Evolutionary conservation across 2,329 filamentous ascomycete genomes (phyloP).

Genomic region (Nothophoma quercina): DNA sequence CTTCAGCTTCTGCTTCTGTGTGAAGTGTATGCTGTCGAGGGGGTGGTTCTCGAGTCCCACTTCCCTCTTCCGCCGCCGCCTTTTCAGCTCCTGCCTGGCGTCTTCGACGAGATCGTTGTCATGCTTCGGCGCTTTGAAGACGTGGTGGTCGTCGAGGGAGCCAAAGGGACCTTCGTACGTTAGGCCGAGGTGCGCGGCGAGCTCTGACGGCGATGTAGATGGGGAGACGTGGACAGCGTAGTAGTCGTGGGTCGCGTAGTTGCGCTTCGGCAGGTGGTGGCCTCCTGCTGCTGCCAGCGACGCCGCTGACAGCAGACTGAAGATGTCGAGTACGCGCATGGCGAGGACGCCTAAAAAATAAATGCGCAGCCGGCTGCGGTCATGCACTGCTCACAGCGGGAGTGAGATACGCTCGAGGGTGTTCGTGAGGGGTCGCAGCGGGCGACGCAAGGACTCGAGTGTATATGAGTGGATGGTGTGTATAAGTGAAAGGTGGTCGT

Average conservation of each 20-base stretch:
- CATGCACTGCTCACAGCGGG: constrained; percentile 20
- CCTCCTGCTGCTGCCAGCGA: constrained; percentile 37
- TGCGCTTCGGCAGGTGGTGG: constrained; percentile 62
- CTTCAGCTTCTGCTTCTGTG: constrained; percentile 77
- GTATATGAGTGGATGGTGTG: neutral
- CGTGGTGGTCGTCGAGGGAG: constrained; percentile 79
- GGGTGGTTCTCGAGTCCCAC: constrained; percentile 58
- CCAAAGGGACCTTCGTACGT: constrained; percentile 82
- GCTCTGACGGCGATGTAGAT: constrained; percentile 68
- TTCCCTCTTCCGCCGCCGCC: constrained; percentile 69
- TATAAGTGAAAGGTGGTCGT: constrained; percentile 12
- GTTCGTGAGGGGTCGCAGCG: neutral
- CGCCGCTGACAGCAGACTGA: constrained; percentile 46
- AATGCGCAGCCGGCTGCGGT: constrained; percentile 24
- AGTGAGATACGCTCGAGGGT: neutral
- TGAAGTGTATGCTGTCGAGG: constrained; percentile 77
- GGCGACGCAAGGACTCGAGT: neutral
- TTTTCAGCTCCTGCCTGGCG: constrained; percentile 60
- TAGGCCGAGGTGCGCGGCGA: constrained; percentile 77
- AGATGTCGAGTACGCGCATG: constrained; percentile 58
- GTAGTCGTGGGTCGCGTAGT: constrained; percentile 86
- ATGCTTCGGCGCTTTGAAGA: constrained; percentile 75
- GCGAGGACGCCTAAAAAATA: constrained; percentile 10
- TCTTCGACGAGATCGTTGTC: constrained; percentile 63
- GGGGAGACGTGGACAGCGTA: constrained; percentile 86